phyloP scores from a whole-genome alignment of 2,329 filamentous ascomycete species.

The Xylariaceae sp. region DNA sequence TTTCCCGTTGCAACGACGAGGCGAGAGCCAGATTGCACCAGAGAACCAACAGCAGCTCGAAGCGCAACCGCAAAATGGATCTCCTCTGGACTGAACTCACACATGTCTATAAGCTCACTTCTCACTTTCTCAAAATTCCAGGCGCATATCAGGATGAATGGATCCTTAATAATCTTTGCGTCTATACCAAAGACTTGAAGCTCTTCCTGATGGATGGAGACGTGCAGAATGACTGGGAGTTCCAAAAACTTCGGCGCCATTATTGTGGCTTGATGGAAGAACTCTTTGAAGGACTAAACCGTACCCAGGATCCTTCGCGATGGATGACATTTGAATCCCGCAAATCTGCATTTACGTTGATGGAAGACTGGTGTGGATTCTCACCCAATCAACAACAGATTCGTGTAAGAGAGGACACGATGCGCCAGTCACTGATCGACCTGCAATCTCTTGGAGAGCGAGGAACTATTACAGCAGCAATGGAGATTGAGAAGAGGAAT shows the following conservation, averaged over 20 bases:
- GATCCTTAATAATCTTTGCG: constrained; percentile 82
- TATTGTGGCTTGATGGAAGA: constrained; percentile 94
- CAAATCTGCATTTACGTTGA: constrained; percentile 90
- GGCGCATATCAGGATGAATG: constrained; percentile 83
- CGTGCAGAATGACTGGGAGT: constrained; percentile 91
- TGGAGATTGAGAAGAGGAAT: constrained; percentile 96
- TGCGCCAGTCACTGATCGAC: constrained; percentile 79
- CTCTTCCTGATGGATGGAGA: constrained; percentile 93
- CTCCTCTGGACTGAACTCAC: constrained; percentile 89
- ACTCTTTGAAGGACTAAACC: constrained; percentile 85
- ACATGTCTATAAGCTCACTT: constrained; percentile 91
- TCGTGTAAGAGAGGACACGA: constrained; percentile 75
- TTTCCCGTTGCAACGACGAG: constrained; percentile 82
- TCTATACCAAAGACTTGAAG: constrained; percentile 87
- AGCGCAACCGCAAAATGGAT: constrained; percentile 79
- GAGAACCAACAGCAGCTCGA: constrained; percentile 76
- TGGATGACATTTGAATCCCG: constrained; percentile 98
- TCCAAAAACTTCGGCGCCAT: constrained; percentile 84
- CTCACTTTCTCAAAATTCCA: constrained; percentile 76
- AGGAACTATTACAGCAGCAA: constrained; percentile 76
- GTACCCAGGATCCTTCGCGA: constrained; percentile 75
- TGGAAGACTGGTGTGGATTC: constrained; percentile 99
- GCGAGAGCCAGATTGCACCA: constrained; percentile 83
- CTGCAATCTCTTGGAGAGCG: constrained; percentile 73
- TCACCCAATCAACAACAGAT: constrained; percentile 86